Conservation (phyloP, 2,329 filamentous ascomycete species). For the Exophiala aquamarina region DNA sequence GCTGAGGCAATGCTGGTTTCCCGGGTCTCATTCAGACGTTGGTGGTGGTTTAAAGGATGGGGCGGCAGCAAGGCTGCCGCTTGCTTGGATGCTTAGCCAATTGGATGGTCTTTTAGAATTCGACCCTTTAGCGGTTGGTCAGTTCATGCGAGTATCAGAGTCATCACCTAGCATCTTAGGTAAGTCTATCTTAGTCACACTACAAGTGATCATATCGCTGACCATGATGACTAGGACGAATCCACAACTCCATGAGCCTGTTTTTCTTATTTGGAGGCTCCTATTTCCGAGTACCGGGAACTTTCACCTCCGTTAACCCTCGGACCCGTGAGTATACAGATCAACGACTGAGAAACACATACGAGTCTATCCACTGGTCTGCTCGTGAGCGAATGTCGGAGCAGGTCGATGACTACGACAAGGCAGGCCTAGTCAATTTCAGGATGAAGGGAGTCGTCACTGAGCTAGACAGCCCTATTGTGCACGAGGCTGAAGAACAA, state of each 20-base stretch:
- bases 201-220: no score
- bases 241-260: conserved; percentile 8
- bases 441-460: conserved; percentile 5
- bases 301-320: conserved; percentile 7
- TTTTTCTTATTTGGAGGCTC: conserved; percentile 7
- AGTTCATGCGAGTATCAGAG: conserved; percentile 5
- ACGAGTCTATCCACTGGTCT: conserved; percentile 55
- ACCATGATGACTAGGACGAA: conserved; percentile 1
- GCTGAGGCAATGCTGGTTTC: conserved; percentile 58
- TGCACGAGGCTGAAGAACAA: conserved; percentile 3
- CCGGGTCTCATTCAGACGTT: conserved; percentile 53
- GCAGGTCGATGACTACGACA: conserved; percentile 50
- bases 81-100: conserved; percentile 52
- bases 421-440: conserved; percentile 45
- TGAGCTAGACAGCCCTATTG: conserved; percentile 9
- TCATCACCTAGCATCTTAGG: conserved; percentile 2
- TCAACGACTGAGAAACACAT: conserved; percentile 47
- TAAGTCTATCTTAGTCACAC: no score
- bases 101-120: conserved; percentile 25
- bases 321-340: background rate
- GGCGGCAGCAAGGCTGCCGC: conserved; percentile 45
- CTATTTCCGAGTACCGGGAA: conserved; percentile 4
- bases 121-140: conserved; percentile 6
- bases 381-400: conserved; percentile 53
- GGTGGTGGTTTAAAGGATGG: conserved; percentile 47